Conservation (phyloP, 176 grass and related monocot species). For the Olyra latifolia region DNA sequence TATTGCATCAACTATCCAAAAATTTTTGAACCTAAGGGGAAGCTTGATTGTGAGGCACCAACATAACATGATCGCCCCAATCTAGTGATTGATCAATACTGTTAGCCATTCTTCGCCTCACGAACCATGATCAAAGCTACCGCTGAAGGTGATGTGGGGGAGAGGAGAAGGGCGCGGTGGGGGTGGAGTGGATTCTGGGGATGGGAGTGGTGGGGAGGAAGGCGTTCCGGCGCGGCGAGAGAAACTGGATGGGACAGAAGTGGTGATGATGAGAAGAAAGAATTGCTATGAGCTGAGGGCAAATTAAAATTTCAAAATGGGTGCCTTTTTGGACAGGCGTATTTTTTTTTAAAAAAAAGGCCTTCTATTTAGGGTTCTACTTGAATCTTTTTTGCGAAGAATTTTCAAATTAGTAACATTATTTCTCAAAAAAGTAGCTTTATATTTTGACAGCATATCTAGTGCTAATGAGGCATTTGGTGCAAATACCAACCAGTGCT, state of each 20-base stretch:
- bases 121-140: neutral
- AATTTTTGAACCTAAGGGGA: neutral
- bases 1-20: neutral
- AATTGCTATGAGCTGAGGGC: neutral
- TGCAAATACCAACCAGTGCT: too few relatives aligned
- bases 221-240: slow-evolving; percentile 7
- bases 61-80: neutral
- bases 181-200: neutral
- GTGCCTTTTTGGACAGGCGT: neutral
- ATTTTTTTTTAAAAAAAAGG: neutral
- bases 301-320: slow-evolving; percentile 25
- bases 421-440: too few relatives aligned
- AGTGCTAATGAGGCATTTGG: too few relatives aligned
- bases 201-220: neutral
- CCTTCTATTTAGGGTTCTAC: neutral
- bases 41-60: neutral
- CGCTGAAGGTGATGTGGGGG: neutral
- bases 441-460: too few relatives aligned
- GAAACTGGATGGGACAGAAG: neutral
- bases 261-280: too few relatives aligned
- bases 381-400: too few relatives aligned
- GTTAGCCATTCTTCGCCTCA: neutral
- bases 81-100: neutral
- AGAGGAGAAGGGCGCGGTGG: neutral
- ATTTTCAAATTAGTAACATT: too few relatives aligned